Base-by-base conservation (phyloP, 345 rosid genomes). In the Reutealis trisperma region DNA sequence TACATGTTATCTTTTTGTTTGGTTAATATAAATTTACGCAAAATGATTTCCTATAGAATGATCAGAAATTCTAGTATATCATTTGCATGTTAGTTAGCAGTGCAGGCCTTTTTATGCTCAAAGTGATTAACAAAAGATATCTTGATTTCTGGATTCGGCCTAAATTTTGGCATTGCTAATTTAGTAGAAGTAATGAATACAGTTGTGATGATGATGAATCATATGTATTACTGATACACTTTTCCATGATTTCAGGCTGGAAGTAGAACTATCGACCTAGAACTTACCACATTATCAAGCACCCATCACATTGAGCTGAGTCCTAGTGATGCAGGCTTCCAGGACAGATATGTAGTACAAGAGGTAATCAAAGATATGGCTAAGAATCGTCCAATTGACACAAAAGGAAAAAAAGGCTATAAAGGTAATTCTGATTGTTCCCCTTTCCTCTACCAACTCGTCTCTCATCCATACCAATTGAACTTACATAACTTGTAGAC, bases 351-450 rank as follows among this genome's bases (percentile, higher is more conserved):
- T 75, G 76, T 96, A 51, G 98, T 96, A 77, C 99, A 91, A 76
- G 99, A 93, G 89, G 86, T 96, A 63, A 96, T 96, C 30, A 93
- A 96, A 80, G 98, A 96, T 79, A 96, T 96, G 97, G 99, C 98
- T 70, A 93, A 87, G 87, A 95, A 91, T 82, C 90, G 99, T 81
- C 99, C 95, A 32, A 87, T 92, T 74, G 97, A 93, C 82, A 84
- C 90, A 0, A 96, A 91, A 86, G 97, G 99, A 78, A 93, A 79
- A 82, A 91, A 88, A 71, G 94, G 96, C 49, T 96, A 68, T 74
- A 96, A 93, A 84, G 97, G 99, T 96, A 83, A 80, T 70, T 45
- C 11, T 63, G 57, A 52, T 51, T 49, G 34, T 65, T 47, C 61
- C 55, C 71, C 51, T 16, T 65, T 73, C 41, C 66, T 24, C 21